These are phyloP conservation scores for Trichosanthes truncata DNA, from an alignment of 306 rosid species.

Conservation along the genomic window DNA sequence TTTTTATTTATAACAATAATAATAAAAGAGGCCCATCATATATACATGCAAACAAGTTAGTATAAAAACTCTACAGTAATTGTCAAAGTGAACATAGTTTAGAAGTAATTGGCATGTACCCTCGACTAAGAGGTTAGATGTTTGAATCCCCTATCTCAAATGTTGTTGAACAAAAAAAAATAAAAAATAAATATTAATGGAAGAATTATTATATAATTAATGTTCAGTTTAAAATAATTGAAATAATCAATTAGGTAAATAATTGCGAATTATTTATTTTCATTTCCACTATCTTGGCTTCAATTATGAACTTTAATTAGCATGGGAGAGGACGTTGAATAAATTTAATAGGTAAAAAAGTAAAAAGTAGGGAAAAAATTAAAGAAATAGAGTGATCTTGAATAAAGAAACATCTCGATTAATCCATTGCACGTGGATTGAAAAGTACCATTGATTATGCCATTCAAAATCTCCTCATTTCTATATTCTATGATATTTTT, in stretches of 20 bases:
- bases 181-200: too few species aligned
- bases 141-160: too few species aligned
- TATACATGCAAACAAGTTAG: background rate
- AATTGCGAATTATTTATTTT: background rate
- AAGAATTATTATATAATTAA: background rate
- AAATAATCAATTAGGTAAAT: background rate
- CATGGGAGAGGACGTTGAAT: background rate
- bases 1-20: too few species aligned
- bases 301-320: background rate
- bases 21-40: background rate
- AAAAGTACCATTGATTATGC: background rate
- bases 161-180: too few species aligned
- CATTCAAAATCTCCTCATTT: background rate
- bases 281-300: background rate
- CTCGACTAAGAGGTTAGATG: too few species aligned
- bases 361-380: background rate
- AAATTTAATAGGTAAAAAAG: background rate
- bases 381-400: background rate
- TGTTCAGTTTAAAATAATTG: background rate
- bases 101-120: too few species aligned
- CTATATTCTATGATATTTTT: too few species aligned
- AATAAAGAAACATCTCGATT: background rate
- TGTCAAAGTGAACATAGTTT: too few species aligned
- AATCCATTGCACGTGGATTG: background rate
- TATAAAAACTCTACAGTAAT: background rate